These are phyloP conservation scores for Erysimum pusillum DNA, from an alignment of 441 rosid species.

Conservation along the genomic window DNA sequence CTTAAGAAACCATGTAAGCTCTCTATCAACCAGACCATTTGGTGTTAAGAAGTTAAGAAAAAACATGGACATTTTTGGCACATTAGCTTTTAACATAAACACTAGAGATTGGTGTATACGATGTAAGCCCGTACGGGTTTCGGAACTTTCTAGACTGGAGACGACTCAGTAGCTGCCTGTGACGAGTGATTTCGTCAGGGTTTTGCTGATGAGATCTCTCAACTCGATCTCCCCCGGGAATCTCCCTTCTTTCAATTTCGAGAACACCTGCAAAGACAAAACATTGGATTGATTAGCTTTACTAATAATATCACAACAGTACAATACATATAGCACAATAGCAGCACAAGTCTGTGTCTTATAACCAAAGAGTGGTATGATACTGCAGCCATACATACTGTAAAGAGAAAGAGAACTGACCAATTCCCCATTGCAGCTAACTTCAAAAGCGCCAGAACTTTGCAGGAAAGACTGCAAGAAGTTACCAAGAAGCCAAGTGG, in stretches of 20 bases:
- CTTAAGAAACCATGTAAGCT: neutral
- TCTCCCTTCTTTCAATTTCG: slow-evolving; percentile 83
- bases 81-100: slow-evolving; percentile 19
- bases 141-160: neutral
- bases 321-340: slow-evolving; percentile 14
- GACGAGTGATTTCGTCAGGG: slow-evolving; percentile 52
- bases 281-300: slow-evolving; percentile 1
- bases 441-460: slow-evolving; percentile 96
- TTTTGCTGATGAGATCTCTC: slow-evolving; percentile 70
- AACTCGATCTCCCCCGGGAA: slow-evolving; percentile 94
- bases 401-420: slow-evolving; percentile 50
- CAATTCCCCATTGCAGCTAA: slow-evolving; percentile 74
- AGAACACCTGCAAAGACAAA: slow-evolving; percentile 67
- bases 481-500: slow-evolving; percentile 94
- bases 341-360: neutral
- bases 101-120: neutral
- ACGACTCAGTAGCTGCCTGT: slow-evolving; percentile 43
- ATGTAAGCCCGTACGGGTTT: neutral
- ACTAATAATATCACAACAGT: neutral
- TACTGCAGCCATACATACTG: slow-evolving; percentile 3
- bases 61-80: slow-evolving; percentile 9
- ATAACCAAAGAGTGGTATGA: neutral
- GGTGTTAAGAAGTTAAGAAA: neutral
- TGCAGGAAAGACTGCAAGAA: slow-evolving; percentile 83
- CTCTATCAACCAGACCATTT: slow-evolving; percentile 10